Evolutionary conservation across 192 early-diverging fungal genomes (phyloP).

Genomic region (Anaeromyces robustus): DNA sequence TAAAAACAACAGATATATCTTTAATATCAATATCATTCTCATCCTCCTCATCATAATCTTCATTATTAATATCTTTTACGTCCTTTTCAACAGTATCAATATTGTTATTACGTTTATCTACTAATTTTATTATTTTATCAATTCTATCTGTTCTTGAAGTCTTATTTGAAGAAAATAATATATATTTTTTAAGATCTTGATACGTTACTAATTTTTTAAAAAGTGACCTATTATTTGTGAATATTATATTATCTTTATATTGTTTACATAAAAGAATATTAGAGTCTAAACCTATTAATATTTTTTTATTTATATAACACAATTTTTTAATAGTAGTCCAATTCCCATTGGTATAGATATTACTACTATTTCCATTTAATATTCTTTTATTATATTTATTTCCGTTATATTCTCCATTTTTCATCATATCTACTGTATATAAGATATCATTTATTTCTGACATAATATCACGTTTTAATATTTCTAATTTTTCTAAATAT

Average conservation of each 20-base stretch:
- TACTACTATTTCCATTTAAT: background rate
- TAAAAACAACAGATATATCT: background rate
- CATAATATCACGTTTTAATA: background rate
- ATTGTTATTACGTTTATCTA: background rate
- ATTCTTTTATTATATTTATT: background rate
- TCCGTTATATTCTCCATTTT: background rate
- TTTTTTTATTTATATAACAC: background rate
- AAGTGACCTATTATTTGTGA: background rate
- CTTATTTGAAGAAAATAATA: background rate
- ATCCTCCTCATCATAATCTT: no score
- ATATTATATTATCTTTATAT: background rate
- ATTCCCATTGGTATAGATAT: background rate
- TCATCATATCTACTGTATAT: background rate
- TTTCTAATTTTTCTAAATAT: background rate
- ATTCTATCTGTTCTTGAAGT: background rate
- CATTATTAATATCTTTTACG: no score
- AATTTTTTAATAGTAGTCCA: background rate
- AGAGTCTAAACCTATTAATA: background rate
- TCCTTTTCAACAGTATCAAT: no score
- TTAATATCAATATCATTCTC: background rate
- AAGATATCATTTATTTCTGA: background rate
- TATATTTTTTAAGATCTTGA: background rate
- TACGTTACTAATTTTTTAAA: background rate
- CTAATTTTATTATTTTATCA: background rate
- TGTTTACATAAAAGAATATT: background rate